Conservation (phyloP, 345 rosid species). For the Erucastrum elatum region DNA sequence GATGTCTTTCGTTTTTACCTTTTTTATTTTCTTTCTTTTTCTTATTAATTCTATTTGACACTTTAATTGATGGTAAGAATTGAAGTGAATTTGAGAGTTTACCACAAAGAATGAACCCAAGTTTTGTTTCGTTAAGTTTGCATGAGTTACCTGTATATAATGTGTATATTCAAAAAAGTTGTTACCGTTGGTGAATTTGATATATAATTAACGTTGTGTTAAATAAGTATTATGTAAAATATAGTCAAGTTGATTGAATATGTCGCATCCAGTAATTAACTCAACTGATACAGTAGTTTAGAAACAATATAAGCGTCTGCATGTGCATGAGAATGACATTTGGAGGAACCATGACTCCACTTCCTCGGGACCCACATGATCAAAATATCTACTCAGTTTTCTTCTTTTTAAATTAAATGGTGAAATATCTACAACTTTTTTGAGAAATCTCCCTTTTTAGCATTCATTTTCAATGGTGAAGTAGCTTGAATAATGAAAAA, state of each 20-base stretch:
- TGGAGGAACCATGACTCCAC: slow-evolving; percentile 32
- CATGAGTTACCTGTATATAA: background rate
- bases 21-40: too few species aligned
- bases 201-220: background rate
- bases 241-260: background rate
- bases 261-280: slow-evolving; percentile 14
- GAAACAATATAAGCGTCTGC: slow-evolving; percentile 9
- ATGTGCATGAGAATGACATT: slow-evolving; percentile 31
- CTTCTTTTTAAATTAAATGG: background rate
- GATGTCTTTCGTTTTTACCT: too few species aligned
- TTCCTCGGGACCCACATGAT: slow-evolving; percentile 28
- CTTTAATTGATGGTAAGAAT: too few species aligned
- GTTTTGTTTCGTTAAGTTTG: background rate
- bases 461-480: too few species aligned
- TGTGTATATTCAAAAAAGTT: background rate
- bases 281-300: background rate
- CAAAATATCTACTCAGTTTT: background rate
- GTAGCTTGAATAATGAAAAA: too few species aligned
- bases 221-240: background rate
- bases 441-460: too few species aligned
- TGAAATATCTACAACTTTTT: background rate
- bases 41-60: too few species aligned
- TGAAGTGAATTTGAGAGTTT: too few species aligned
- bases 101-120: too few species aligned
- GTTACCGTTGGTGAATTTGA: background rate